Evolutionary conservation across 176 grass and related monocot species (phyloP), one percentile per base, ranked within the genome.

Genomic region (Juncus inflexus): DNA sequence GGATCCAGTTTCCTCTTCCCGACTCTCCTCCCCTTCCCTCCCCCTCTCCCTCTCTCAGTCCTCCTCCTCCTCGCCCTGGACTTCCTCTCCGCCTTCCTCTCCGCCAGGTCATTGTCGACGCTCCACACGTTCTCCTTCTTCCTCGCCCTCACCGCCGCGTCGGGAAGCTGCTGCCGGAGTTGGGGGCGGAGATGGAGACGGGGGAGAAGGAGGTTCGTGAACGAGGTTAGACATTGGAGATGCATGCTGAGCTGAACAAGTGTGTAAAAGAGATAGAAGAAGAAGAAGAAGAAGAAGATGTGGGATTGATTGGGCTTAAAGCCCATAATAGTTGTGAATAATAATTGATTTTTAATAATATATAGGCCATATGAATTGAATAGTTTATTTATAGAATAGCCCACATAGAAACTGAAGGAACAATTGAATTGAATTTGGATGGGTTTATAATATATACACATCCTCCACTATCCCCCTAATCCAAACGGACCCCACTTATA

Each of bases 61-160:
- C 68, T 63, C 72, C 77, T 69, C 0, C 9, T 40, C 42, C 72
- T 76, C 38, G 61, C 54, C 14, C 56, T 67, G 35, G 64, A 63
- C 41, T 70, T 79, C 37, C 65, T 69, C 2, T 50, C 15, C 42
- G 51, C 60, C 16, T 63, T 63, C 67, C 53, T 59, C 2, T 76
- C 60, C 13, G 80, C 85, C 15, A 67, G 66, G 3, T 92, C 83
- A 60, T 99, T 99, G 37, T 92, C 94, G 36, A 99, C 56, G 75
- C 88, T 99, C 94, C 88, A 92, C 12, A 99, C 80, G 52, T 99
- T 99, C 58, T 99, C 85, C 67, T 89, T 92, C 57, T 76, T 84
- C 75, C 66, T 89, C 19, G 79, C 69, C 61, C 55, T 63, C 52
- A 62, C 58, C 19, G 77, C 55, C 55, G 64, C 35, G 59, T 55